These are phyloP conservation scores for Penicillium fuscoglaucum DNA, from an alignment of 2,329 filamentous ascomycete genomes.

Conservation along the genomic window DNA sequence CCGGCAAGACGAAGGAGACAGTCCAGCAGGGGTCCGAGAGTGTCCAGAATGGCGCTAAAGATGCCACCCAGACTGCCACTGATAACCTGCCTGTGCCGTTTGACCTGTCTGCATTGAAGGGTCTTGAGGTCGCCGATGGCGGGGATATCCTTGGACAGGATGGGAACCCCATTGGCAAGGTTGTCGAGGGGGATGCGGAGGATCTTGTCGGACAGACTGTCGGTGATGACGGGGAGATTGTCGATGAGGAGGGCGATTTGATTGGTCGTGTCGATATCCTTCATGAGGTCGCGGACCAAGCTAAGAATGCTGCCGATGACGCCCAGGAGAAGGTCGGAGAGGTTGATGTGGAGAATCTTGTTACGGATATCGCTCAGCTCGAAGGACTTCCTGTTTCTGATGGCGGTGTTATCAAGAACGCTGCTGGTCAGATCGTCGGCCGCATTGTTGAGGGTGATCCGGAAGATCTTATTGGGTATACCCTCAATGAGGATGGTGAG, in stretches of 20 bases:
- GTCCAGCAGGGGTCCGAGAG: conserved; percentile 11
- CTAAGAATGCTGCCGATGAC: conserved; percentile 20
- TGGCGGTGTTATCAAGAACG: conserved; percentile 55
- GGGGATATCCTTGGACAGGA: conserved; percentile 40
- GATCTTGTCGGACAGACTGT: conserved; percentile 45
- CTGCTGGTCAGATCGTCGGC: conserved; percentile 41
- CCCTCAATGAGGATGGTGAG: conserved; percentile 44
- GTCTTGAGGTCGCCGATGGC: conserved; percentile 39
- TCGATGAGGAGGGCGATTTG: conserved; percentile 36
- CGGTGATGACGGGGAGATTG: conserved; percentile 38
- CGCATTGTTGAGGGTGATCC: conserved; percentile 45
- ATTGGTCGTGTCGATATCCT: conserved; percentile 42
- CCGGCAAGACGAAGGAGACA: conserved; percentile 22
- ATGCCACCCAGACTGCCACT: not conserved
- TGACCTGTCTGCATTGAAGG: conserved; percentile 41
- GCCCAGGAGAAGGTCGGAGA: conserved; percentile 16
- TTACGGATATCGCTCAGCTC: conserved; percentile 38
- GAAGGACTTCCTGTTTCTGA: conserved; percentile 50
- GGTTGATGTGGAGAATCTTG: conserved; percentile 30
- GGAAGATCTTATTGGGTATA: conserved; percentile 42
- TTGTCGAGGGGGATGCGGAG: conserved; percentile 44
- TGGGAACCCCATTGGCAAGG: conserved; percentile 39
- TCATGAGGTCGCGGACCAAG: conserved; percentile 28
- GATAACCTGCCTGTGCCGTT: conserved; percentile 25
- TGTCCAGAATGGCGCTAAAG: conserved; percentile 1